Conservation (phyloP, 495 filamentous ascomycete genomes). For the Aspergillus nanangensis region DNA sequence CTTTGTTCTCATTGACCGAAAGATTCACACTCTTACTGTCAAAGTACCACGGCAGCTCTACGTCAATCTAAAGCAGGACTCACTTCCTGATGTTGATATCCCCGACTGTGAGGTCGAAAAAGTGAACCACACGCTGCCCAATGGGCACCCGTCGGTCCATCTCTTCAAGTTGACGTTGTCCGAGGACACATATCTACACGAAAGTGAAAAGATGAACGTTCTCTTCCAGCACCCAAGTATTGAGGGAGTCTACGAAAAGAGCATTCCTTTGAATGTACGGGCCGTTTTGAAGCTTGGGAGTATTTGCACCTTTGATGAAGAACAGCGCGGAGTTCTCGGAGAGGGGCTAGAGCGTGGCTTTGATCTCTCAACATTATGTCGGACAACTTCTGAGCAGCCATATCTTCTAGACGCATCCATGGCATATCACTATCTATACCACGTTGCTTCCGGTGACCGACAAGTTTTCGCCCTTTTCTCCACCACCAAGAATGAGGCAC, state of each 20-base stretch:
- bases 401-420: slow-evolving; percentile 69
- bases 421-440: slow-evolving; percentile 85
- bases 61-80: slow-evolving; percentile 81
- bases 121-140: slow-evolving; percentile 85
- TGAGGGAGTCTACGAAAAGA: slow-evolving; percentile 94
- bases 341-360: slow-evolving; percentile 93
- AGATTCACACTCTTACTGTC: slow-evolving; percentile 81
- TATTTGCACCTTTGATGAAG: slow-evolving; percentile 92
- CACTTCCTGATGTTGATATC: slow-evolving; percentile 86
- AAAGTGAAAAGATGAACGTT: slow-evolving; percentile 72
- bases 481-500: slow-evolving; percentile 69
- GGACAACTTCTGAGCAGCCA: slow-evolving; percentile 57
- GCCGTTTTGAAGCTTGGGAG: slow-evolving; percentile 87
- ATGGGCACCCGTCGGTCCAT: slow-evolving; percentile 90
- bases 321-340: slow-evolving; percentile 83
- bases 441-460: slow-evolving; percentile 81
- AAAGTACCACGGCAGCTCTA: slow-evolving; percentile 87
- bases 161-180: slow-evolving; percentile 89
- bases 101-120: slow-evolving; percentile 85
- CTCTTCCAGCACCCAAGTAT: slow-evolving; percentile 91
- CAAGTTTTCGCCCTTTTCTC: slow-evolving; percentile 95
- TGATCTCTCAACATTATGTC: slow-evolving; percentile 71
- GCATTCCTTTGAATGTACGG: slow-evolving; percentile 76
- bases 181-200: slow-evolving; percentile 80
- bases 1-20: slow-evolving; percentile 88